phyloP scores from a whole-genome alignment of 2,329 filamentous ascomycete genomes.

The Aspergillus sp. region DNA sequence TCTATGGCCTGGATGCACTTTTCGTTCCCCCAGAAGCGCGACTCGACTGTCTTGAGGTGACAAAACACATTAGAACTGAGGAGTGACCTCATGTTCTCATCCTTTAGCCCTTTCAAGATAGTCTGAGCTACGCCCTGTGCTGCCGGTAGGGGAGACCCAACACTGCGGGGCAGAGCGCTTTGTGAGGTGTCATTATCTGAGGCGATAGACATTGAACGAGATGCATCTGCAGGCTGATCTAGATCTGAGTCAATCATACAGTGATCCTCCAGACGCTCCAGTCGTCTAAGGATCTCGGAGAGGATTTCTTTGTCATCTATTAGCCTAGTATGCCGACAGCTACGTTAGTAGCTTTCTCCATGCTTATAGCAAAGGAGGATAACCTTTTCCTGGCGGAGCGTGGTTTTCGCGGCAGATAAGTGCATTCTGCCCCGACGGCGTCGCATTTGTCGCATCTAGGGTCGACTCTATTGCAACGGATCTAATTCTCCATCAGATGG shows the following conservation, averaged over 20 bases:
- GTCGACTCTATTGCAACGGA: conserved; percentile 22
- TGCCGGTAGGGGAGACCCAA: neutral
- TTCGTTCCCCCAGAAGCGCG: conserved; percentile 16
- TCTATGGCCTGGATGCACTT: conserved; percentile 12
- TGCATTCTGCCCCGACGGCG: conserved; percentile 14
- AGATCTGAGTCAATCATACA: conserved; percentile 6
- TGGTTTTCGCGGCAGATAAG: conserved; percentile 19
- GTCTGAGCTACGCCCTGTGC: neutral
- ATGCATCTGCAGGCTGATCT: neutral
- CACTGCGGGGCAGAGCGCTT: neutral
- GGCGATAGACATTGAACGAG: conserved; percentile 3
- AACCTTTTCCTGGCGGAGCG: conserved; percentile 16
- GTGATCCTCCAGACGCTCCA: conserved; percentile 21
- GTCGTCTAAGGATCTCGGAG: conserved; percentile 13
- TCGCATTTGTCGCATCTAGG: conserved; percentile 25
- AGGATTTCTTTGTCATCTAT: conserved; percentile 14
- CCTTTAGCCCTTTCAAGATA: conserved; percentile 6
- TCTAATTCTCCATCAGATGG: conserved; percentile 14
- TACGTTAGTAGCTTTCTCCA: neutral
- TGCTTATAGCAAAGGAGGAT: neutral
- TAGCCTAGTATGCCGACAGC: neutral
- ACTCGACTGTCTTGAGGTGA: conserved; percentile 14
- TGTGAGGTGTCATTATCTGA: neutral
- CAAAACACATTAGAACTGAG: conserved; percentile 18
- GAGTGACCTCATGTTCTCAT: neutral